phyloP scores from a whole-genome alignment of 179 eudicot species.

The Camellia oleifera region DNA sequence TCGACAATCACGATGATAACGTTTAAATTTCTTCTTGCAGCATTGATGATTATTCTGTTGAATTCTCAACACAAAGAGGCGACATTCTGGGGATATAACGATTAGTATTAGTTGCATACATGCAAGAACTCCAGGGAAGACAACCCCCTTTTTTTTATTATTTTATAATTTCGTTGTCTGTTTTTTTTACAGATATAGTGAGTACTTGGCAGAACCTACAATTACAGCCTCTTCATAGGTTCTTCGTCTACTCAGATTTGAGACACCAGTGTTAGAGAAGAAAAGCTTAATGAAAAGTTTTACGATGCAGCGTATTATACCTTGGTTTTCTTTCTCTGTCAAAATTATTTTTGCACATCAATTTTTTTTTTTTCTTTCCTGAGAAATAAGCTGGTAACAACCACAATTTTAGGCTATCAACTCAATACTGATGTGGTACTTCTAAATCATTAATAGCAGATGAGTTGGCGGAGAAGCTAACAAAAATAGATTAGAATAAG shows the following conservation, averaged over 20 bases:
- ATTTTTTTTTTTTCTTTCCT: too few relatives aligned
- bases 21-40: constrained; percentile 27
- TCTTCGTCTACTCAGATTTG: not conserved
- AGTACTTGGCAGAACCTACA: constrained; percentile 10
- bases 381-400: too few relatives aligned
- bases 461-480: too few relatives aligned
- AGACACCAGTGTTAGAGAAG: constrained; percentile 12
- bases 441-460: too few relatives aligned
- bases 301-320: not conserved
- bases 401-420: too few relatives aligned
- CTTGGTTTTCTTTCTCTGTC: too few relatives aligned
- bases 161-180: too few relatives aligned
- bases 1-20: not conserved
- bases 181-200: not conserved
- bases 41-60: constrained; percentile 35
- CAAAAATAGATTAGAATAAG: too few relatives aligned
- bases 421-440: too few relatives aligned
- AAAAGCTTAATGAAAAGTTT: constrained; percentile 18
- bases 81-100: not conserved
- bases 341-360: too few relatives aligned
- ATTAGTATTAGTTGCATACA: not conserved
- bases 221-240: not conserved
- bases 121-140: constrained; percentile 2
- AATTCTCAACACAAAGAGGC: constrained; percentile 6
- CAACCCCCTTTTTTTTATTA: not conserved